phyloP scores from a whole-genome alignment of 2,329 filamentous ascomycete species.

The Daldinia eschscholtzii region DNA sequence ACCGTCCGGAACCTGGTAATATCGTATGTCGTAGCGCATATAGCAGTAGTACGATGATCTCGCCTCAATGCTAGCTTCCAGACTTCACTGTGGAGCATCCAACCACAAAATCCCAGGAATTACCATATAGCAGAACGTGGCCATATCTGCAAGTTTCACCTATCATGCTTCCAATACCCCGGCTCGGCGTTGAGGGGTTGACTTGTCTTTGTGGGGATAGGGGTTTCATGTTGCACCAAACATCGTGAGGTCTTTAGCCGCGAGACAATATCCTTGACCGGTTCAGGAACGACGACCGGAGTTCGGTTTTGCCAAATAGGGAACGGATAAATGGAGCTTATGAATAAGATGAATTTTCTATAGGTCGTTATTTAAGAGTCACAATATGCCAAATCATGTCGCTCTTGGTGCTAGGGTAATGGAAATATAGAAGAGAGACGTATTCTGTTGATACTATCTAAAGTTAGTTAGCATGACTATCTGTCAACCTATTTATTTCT shows the following conservation, averaged over 20 bases:
- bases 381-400: too few species aligned
- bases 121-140: conserved; percentile 24
- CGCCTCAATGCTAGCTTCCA: conserved; percentile 30
- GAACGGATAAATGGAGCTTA: conserved; percentile 37
- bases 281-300: conserved; percentile 16
- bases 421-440: too few species aligned
- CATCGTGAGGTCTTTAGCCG: conserved; percentile 34
- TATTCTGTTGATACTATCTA: too few species aligned
- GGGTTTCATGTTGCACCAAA: conserved; percentile 22
- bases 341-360: neutral
- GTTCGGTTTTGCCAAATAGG: conserved; percentile 24
- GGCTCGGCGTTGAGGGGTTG: conserved; percentile 43
- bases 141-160: conserved; percentile 19
- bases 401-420: too few species aligned
- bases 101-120: conserved; percentile 7
- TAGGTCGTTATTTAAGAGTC: too few species aligned
- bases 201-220: conserved; percentile 21
- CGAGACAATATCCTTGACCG: conserved; percentile 20
- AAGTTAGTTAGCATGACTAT: too few species aligned
- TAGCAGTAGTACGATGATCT: conserved; percentile 27
- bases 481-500: too few species aligned
- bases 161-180: conserved; percentile 32
- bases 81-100: conserved; percentile 30
- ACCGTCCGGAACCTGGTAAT: conserved; percentile 30
- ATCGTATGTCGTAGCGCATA: conserved; percentile 24